These are phyloP conservation scores for Salix suchowensis DNA, from an alignment of 345 rosid genomes.

Conservation along the genomic window DNA sequence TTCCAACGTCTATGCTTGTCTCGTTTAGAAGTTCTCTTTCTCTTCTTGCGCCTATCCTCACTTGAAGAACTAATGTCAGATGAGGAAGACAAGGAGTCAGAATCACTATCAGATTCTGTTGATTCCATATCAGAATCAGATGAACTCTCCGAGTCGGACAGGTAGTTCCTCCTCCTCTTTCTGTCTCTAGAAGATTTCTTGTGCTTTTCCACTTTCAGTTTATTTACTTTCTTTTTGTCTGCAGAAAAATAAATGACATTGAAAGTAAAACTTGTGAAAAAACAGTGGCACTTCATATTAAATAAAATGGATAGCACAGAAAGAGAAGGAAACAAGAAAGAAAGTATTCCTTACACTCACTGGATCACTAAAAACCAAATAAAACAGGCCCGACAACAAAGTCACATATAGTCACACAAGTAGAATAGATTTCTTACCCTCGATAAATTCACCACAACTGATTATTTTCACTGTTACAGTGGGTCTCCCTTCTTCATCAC, in stretches of 20 bases:
- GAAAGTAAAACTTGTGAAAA: neutral
- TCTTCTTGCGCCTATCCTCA: conserved; percentile 74
- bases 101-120: conserved; percentile 76
- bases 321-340: neutral
- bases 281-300: neutral
- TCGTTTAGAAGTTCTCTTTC: conserved; percentile 68
- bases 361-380: neutral
- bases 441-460: conserved; percentile 73
- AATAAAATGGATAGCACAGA: neutral
- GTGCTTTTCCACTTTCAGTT: conserved; percentile 47
- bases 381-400: neutral
- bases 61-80: conserved; percentile 85
- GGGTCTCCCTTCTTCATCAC: conserved; percentile 78
- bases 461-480: conserved; percentile 86
- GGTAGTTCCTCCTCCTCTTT: conserved; percentile 62
- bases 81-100: conserved; percentile 64
- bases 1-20: conserved; percentile 68
- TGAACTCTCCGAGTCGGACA: conserved; percentile 82
- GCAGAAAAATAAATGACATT: conserved; percentile 14
- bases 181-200: conserved; percentile 69
- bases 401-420: neutral
- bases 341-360: neutral
- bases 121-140: conserved; percentile 70
- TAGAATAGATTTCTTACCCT: conserved; percentile 8
- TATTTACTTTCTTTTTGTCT: conserved; percentile 52